Evolutionary conservation across 1,139 yeast species (phyloP), one percentile per base, ranked within the genome.

Genomic region (Meyerozyma carpophila): DNA sequence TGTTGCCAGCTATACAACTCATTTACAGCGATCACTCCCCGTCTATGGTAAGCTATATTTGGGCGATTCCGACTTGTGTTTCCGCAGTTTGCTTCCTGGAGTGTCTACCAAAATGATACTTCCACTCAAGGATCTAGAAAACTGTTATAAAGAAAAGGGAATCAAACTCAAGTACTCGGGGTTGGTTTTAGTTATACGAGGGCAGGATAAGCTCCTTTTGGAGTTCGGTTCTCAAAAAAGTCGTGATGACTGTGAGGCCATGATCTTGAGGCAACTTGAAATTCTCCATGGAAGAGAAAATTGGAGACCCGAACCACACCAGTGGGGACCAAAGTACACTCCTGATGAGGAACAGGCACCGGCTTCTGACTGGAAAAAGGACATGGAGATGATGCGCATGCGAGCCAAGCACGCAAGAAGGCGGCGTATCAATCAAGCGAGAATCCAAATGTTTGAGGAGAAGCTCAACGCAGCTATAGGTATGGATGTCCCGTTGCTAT

Each of bases 1-100:
- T 44, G 62, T 83, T 1, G 82, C 95, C 0, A 74, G 89, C 1
- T 91, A 87, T 56, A 83, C 79, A 55, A 76, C 86, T 7, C 87
- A 88, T 61, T 62, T 90, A 26, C 82, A 78, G 48, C 77, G 85
- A 50, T 77, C 85, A 2, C 63, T 87, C 14, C 96, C 96, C 0
- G 69, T 84, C 5, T 87, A 86, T 62, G 98, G 98, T 3, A 87
- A 87, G 57, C 57, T 91, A 3, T 89, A 89, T 55, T 57, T 91
- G 16, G 87, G 95, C 1, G 70, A 74, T 24, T 72, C 71, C 32
- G 79, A 75, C 48, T 58, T 91, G 14, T 90, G 96, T 50, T 91
- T 86, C 62, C 70, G 95, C 47, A 84, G 95, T 43, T 68, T 88
- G 39, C 58, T 89, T 5, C 95, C 95, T 0, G 95, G 96, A 0